Conservation (phyloP, 2,329 filamentous ascomycete genomes). For the Colletotrichum horii region DNA sequence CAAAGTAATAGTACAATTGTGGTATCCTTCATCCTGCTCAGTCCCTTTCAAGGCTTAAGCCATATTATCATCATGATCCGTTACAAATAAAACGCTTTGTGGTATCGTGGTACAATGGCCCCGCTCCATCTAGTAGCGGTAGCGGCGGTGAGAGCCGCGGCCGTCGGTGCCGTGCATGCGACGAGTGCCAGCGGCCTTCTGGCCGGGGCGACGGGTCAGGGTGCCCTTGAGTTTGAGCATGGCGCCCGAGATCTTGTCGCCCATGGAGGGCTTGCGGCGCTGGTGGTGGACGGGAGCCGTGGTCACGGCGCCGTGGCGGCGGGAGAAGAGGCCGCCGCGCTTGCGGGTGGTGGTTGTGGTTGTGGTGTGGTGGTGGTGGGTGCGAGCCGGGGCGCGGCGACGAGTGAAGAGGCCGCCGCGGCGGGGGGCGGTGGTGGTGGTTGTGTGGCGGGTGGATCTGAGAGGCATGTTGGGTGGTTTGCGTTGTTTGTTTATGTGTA, state of each 20-base stretch:
- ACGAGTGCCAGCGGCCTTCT: constrained; percentile 72
- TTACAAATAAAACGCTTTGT: background rate
- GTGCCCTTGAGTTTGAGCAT: constrained; percentile 75
- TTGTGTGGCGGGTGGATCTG: constrained; percentile 25
- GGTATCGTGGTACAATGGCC: background rate
- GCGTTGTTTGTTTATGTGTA: background rate
- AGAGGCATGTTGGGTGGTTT: constrained; percentile 36
- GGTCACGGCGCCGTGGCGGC: constrained; percentile 31
- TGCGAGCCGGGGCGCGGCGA: constrained; percentile 26
- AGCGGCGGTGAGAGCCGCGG: constrained; percentile 53
- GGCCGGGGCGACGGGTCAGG: constrained; percentile 69
- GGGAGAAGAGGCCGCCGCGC: constrained; percentile 43
- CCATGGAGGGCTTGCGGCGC: constrained; percentile 69
- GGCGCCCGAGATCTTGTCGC: constrained; percentile 80
- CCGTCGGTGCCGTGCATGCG: constrained; percentile 79
- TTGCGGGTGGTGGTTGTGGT: constrained; percentile 47
- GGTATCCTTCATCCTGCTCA: background rate
- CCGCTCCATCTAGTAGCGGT: constrained; percentile 21
- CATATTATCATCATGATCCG: background rate
- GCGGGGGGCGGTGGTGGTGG: constrained; percentile 17
- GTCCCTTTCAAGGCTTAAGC: background rate
- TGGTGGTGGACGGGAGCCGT: constrained; percentile 61
- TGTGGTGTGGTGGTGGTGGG: constrained; percentile 21
- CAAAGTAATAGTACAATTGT: constrained; percentile 1
- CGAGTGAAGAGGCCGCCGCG: constrained; percentile 26